Evolutionary conservation across 257 asterid genomes (phyloP), one percentile per base, ranked within the genome.

Genomic region (Orobanche coerulescens): DNA sequence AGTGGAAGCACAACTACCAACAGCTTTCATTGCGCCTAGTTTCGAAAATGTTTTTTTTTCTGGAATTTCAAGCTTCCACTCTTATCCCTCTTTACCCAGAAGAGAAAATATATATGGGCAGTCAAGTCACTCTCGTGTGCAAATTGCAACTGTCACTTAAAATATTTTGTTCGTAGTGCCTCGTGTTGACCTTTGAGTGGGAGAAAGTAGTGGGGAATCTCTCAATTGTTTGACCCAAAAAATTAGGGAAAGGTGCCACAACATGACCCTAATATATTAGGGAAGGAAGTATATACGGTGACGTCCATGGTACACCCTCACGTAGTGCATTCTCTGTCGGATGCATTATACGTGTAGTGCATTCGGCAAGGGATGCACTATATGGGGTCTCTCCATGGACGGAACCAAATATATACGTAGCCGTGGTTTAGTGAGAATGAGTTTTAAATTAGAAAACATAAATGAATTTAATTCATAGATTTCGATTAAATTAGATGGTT

Each of bases 1-100:
- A 24, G 73, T 44, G 54, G 81, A 47, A 72, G 70, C 65, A 68
- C 34, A 65, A 60, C 34, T 66, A 16, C 49, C 64, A 56, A 63
- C 64, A 56, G 65, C 73, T 70, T 65, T 76, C 96, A 88, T 85
- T 75, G 73, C 71, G 65, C 64, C 6, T 7, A 42, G n/a, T 13
- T 3, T 42, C 36, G 7, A 30, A 30, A 30, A 30, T 30, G 36
- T 3, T 36, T 36, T 36, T 3, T 7, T 11, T 1, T 11, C 6
- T 36, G 42, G 11, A 36, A 36, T 36, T 36, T 9, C 1, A 36
- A 5, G 42, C 42, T 11, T 36, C 3, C 13, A 36, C 42, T 36
- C 42, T 7, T 36, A 3, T 36, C 9, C 42, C 42, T 36, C 42
- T 36, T 36, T 36, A 9, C 2, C 9, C 12, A 36, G 6, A 2